phyloP scores from a whole-genome alignment of 2,329 filamentous ascomycete genomes.

The Pseudogymnoascus sp. region DNA sequence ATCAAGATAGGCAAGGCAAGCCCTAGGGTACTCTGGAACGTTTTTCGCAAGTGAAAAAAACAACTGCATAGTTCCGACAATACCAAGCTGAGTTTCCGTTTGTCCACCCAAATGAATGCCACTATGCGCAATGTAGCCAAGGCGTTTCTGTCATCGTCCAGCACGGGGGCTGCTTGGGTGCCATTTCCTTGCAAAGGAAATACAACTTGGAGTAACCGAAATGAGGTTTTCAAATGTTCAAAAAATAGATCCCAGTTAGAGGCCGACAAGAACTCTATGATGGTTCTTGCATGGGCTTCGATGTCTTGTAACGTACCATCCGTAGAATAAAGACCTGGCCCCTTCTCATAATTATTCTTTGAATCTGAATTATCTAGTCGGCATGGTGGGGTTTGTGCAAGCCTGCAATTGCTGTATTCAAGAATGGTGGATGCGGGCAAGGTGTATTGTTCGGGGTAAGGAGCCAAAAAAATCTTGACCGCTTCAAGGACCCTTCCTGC shows the following conservation, averaged over 20 bases:
- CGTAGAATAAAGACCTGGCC: conserved; percentile 28
- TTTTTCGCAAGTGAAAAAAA: conserved; percentile 58
- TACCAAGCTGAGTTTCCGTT: conserved; percentile 51
- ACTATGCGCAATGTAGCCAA: conserved; percentile 52
- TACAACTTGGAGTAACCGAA: conserved; percentile 23
- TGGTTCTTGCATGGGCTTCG: conserved; percentile 47
- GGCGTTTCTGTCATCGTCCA: conserved; percentile 31
- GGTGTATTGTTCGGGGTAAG: conserved; percentile 50
- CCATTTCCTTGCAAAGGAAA: conserved; percentile 22
- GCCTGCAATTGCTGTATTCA: conserved; percentile 36
- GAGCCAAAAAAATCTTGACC: conserved; percentile 50
- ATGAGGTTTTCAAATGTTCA: conserved; percentile 46
- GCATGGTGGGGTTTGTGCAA: neutral
- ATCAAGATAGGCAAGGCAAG: conserved; percentile 57
- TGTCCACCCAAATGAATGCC: conserved; percentile 58
- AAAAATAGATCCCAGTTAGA: conserved; percentile 56
- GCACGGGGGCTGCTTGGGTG: conserved; percentile 18
- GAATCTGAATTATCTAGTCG: conserved; percentile 29
- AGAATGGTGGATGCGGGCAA: conserved; percentile 52
- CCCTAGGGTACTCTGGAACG: conserved; percentile 57
- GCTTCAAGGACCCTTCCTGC: conserved; percentile 49
- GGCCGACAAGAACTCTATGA: conserved; percentile 58
- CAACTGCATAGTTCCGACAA: conserved; percentile 61
- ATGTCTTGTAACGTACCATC: conserved; percentile 33
- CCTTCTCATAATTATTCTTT: conserved; percentile 31